These are phyloP conservation scores for Candida boidinii DNA, from an alignment of 805 yeast species.

Conservation along the genomic window DNA sequence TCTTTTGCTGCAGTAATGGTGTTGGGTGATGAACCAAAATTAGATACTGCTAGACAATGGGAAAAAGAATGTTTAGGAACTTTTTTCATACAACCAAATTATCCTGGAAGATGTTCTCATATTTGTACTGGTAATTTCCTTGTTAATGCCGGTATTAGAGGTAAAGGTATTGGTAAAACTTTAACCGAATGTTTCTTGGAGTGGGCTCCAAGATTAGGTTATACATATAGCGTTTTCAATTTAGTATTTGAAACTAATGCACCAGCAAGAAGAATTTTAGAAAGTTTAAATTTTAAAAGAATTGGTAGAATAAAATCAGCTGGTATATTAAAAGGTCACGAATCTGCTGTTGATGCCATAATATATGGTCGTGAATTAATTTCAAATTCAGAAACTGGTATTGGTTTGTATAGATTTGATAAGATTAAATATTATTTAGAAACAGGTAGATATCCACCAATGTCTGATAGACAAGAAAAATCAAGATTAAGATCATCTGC, in stretches of 20 bases:
- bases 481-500: slow-evolving; percentile 79
- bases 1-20: slow-evolving; percentile 71
- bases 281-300: slow-evolving; percentile 63
- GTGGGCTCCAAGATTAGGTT: slow-evolving; percentile 90
- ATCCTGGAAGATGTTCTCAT: slow-evolving; percentile 89
- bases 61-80: slow-evolving; percentile 88
- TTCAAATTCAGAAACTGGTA: slow-evolving; percentile 39
- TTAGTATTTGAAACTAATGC: slow-evolving; percentile 83
- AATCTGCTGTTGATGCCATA: slow-evolving; percentile 77
- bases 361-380: slow-evolving; percentile 78
- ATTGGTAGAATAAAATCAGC: slow-evolving; percentile 82
- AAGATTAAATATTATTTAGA: slow-evolving; percentile 69
- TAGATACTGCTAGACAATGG: slow-evolving; percentile 63
- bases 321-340: slow-evolving; percentile 79
- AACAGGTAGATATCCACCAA: slow-evolving; percentile 80
- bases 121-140: slow-evolving; percentile 85
- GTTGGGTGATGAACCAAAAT: slow-evolving; percentile 58
- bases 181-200: slow-evolving; percentile 75
- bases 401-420: slow-evolving; percentile 59
- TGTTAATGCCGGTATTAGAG: slow-evolving; percentile 88
- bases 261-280: slow-evolving; percentile 74
- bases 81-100: slow-evolving; percentile 77
- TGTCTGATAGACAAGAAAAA: slow-evolving; percentile 75
- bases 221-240: slow-evolving; percentile 75
- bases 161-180: slow-evolving; percentile 85